Evolutionary conservation across 495 filamentous ascomycete genomes (phyloP).

Genomic region (Aspergillus panamensis): DNA sequence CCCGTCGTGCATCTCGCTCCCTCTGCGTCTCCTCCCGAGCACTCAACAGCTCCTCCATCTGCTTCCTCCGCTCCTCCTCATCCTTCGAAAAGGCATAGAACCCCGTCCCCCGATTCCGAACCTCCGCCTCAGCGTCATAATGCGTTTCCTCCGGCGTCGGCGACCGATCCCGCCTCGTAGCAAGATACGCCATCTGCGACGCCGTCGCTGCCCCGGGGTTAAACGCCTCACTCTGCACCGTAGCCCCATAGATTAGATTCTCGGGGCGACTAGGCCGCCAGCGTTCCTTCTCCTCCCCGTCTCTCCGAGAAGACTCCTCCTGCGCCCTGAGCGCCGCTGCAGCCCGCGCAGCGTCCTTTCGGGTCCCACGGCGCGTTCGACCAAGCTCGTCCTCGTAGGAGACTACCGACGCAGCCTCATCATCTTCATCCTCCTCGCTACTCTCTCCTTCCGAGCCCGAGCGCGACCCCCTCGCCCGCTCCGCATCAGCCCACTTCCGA

Average conservation of each 20-base stretch:
- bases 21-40: constrained; percentile 67
- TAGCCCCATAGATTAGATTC: constrained; percentile 77
- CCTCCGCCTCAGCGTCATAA: constrained; percentile 79
- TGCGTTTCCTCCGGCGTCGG: constrained; percentile 72
- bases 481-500: constrained; percentile 79
- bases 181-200: constrained; percentile 66
- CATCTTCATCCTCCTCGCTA: constrained; percentile 41
- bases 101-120: constrained; percentile 81
- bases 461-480: constrained; percentile 35
- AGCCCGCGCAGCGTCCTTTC: constrained; percentile 56
- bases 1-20: constrained; percentile 51
- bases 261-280: constrained; percentile 61
- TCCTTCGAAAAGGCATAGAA: constrained; percentile 84
- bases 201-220: constrained; percentile 58
- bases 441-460: constrained; percentile 30
- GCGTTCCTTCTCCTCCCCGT: constrained; percentile 41
- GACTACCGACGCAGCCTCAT: constrained; percentile 57
- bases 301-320: constrained; percentile 16
- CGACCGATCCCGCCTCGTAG: constrained; percentile 67
- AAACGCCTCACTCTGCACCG: constrained; percentile 79
- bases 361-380: constrained; percentile 64
- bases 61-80: constrained; percentile 55
- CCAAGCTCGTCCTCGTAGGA: constrained; percentile 92
- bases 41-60: constrained; percentile 71
- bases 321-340: constrained; percentile 50